These are phyloP conservation scores for Somion occarium DNA, from an alignment of 1,284 basidiomycete genomes.

Conservation along the genomic window DNA sequence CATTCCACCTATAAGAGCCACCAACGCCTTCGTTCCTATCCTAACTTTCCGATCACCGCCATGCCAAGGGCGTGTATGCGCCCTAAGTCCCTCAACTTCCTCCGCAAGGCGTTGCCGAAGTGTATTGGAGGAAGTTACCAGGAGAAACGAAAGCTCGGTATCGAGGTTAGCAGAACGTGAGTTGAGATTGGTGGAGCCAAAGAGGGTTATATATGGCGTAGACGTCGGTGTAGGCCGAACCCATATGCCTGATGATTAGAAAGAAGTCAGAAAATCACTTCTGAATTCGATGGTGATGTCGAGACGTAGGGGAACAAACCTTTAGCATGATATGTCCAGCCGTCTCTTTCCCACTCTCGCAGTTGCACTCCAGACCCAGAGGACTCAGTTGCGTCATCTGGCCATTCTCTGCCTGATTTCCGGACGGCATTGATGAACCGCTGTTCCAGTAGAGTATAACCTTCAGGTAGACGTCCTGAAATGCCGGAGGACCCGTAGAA, in stretches of 20 bases:
- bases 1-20: conserved; percentile 66
- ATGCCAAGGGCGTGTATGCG: conserved; percentile 48
- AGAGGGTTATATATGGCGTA: conserved; percentile 74
- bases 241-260: conserved; percentile 69
- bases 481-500: conserved; percentile 89
- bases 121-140: conserved; percentile 58
- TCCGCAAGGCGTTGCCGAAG: conserved; percentile 37
- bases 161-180: conserved; percentile 89
- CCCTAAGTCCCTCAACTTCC: conserved; percentile 43
- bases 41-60: conserved; percentile 67
- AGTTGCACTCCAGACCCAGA: conserved; percentile 54
- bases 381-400: not conserved
- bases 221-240: conserved; percentile 53
- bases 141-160: conserved; percentile 87
- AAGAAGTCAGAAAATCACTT: conserved; percentile 2
- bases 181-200: conserved; percentile 96
- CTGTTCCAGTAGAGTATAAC: conserved; percentile 86
- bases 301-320: conserved; percentile 41
- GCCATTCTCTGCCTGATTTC: conserved; percentile 33
- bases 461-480: conserved; percentile 91
- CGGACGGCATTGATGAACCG: conserved; percentile 75
- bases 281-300: not conserved
- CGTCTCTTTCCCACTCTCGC: conserved; percentile 83
- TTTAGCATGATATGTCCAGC: conserved; percentile 99
- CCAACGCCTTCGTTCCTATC: conserved; percentile 62